Base-by-base conservation (phyloP, 2,329 filamentous ascomycete species). In the Fusarium euwallaceae region DNA sequence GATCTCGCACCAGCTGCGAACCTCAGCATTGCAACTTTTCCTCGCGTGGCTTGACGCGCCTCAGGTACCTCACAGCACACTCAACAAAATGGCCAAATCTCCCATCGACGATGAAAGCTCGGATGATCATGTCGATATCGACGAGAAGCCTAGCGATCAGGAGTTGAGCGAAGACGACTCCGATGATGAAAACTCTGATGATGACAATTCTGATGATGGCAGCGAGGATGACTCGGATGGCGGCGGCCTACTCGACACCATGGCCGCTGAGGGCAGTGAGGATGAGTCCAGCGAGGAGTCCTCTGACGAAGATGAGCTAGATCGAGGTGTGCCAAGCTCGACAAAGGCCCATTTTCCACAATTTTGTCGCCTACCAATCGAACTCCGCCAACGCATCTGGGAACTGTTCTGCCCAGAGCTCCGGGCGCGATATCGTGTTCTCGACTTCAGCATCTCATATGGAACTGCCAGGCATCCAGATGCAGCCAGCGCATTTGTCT, bases 381-480 rank as follows among this genome's bases (percentile, higher is more conserved):
- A 83, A 58, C 65, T 83, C 20, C 81, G 81, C 43, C 75, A 79
- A 36, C 74, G 73, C 17, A 75, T 83, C 41, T 83, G 81, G 81
- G 75, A 78, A 59, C 58, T 72, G 17, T 82, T 81, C 70, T 83
- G 81, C 32, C 80, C 80, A 0, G 81, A 82, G 34, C 61, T 83
- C 4, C 59, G 61, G n/a, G 51, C 62, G 9, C 56, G 66, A 3
- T 73, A 80, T 10, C 80, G 80, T 32, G 76, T 83, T 0, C 76
- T 83, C 11, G 76, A 80, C 9, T 82, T 81, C 16, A 62, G 48
- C 9, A 61, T 80, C 16, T 48, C 67, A 0, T 72, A 65, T 9
- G 73, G 74, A 45, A 70, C 75, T 0, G 43, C 70, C 12, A 64
- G 67, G 2, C 55, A 69, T 29, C 61, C 59, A 1, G 64, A 76